Conservation (phyloP, 2,329 filamentous ascomycete species). For the Cercospora sp. region DNA sequence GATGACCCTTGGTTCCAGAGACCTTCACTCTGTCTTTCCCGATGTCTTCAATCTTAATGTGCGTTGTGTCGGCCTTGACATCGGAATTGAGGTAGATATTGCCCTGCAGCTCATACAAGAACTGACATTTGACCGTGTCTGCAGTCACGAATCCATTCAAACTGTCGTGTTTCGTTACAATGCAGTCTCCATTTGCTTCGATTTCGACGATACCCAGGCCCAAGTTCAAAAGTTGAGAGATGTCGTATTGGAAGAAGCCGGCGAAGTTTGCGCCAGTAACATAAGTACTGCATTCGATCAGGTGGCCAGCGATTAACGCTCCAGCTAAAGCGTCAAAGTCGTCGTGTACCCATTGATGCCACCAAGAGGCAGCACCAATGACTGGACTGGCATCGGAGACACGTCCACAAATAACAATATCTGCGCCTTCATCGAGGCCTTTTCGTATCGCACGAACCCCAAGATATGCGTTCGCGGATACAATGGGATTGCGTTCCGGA, state of each 20-base stretch:
- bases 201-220: slow-evolving; percentile 37
- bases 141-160: slow-evolving; percentile 43
- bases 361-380: slow-evolving; percentile 46
- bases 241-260: slow-evolving; percentile 42
- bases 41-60: slow-evolving; percentile 53
- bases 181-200: slow-evolving; percentile 39
- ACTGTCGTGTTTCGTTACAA: slow-evolving; percentile 39
- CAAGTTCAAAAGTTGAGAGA: slow-evolving; percentile 38
- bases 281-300: slow-evolving; percentile 43
- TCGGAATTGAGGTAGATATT: slow-evolving; percentile 59
- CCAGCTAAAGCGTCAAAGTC: slow-evolving; percentile 43
- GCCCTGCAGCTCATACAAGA: slow-evolving; percentile 57
- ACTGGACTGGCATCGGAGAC: slow-evolving; percentile 46
- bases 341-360: slow-evolving; percentile 43
- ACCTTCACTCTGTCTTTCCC: slow-evolving; percentile 52
- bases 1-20: slow-evolving; percentile 45
- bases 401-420: slow-evolving; percentile 46
- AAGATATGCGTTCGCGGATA: slow-evolving; percentile 42
- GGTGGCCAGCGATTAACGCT: slow-evolving; percentile 43
- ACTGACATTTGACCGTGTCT: slow-evolving; percentile 54
- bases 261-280: slow-evolving; percentile 45
- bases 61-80: slow-evolving; percentile 54
- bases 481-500: slow-evolving; percentile 25
- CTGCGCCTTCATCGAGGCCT: slow-evolving; percentile 42
- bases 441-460: slow-evolving; percentile 46